phyloP scores from a whole-genome alignment of 495 filamentous ascomycete species.

The Aspergillus saccharolyticus region DNA sequence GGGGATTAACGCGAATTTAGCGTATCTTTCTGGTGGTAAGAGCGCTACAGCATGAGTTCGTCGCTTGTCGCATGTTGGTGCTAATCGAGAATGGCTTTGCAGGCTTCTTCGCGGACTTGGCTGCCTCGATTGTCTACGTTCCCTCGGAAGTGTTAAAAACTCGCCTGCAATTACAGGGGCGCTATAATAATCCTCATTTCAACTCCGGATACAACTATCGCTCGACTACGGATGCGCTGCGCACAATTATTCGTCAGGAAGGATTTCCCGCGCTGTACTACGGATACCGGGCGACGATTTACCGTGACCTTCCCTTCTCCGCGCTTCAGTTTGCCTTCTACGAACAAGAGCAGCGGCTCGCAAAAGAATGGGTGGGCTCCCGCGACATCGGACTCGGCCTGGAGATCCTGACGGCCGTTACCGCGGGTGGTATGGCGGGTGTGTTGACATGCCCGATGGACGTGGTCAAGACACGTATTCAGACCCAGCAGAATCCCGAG shows the following conservation, averaged over 20 bases:
- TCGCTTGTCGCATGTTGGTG: background rate
- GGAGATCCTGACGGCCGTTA: conserved; percentile 84
- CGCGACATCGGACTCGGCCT: conserved; percentile 77
- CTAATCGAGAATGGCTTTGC: background rate
- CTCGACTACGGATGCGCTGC: conserved; percentile 68
- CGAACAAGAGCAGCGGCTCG: conserved; percentile 82
- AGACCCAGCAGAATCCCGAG: conserved; percentile 75
- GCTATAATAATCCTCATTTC: conserved; percentile 91
- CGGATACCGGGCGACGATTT: conserved; percentile 89
- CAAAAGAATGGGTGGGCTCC: conserved; percentile 65
- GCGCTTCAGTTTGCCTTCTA: conserved; percentile 97
- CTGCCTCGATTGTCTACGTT: conserved; percentile 87
- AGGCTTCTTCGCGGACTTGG: conserved; percentile 89
- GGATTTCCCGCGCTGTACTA: conserved; percentile 83
- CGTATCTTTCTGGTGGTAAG: conserved; percentile 79
- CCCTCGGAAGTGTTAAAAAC: conserved; percentile 97
- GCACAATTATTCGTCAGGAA: conserved; percentile 77
- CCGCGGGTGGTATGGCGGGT: conserved; percentile 90
- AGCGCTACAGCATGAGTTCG: conserved; percentile 1
- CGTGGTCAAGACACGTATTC: conserved; percentile 96
- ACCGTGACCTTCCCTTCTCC: conserved; percentile 91
- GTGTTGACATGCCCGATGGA: conserved; percentile 93
- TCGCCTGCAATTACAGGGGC: conserved; percentile 86
- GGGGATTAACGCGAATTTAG: conserved; percentile 69
- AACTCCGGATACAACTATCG: conserved; percentile 91